phyloP scores from a whole-genome alignment of 2,329 filamentous ascomycete genomes.

The Penicillium nordicum region DNA sequence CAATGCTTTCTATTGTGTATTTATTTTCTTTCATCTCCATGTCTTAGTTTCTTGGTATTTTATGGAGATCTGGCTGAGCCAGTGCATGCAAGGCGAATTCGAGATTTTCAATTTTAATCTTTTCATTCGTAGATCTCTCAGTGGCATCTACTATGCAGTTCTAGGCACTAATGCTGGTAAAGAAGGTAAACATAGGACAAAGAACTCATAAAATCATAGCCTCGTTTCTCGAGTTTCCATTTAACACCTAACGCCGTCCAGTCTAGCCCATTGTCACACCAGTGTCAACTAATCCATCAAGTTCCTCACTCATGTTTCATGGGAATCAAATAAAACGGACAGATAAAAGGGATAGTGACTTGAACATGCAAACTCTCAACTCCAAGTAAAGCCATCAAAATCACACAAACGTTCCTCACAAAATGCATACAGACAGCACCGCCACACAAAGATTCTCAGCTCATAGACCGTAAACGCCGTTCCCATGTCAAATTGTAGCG shows the following conservation, averaged over 20 bases:
- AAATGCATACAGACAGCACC: slow-evolving; percentile 1
- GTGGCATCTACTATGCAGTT: neutral
- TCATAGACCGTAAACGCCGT: neutral
- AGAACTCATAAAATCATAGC: neutral
- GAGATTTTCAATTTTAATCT: neutral
- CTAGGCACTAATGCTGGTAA: neutral
- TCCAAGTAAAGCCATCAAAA: neutral
- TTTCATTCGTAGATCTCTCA: neutral
- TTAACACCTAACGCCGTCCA: neutral
- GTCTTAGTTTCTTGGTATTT: slow-evolving; percentile 9
- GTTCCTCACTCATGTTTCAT: neutral
- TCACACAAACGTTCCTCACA: neutral
- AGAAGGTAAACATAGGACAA: neutral
- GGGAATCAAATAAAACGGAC: neutral
- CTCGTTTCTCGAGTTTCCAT: neutral
- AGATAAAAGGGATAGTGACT: neutral
- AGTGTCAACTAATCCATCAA: neutral
- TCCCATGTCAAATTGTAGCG: neutral
- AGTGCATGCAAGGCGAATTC: slow-evolving; percentile 7
- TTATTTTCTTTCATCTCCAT: slow-evolving; percentile 3
- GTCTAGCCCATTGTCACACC: neutral
- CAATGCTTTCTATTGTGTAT: slow-evolving; percentile 1
- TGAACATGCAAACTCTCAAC: neutral
- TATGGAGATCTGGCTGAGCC: slow-evolving; percentile 18
- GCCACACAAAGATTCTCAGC: neutral